phyloP scores from a whole-genome alignment of 176 grass and related monocot genomes.

The Carex kokanica region DNA sequence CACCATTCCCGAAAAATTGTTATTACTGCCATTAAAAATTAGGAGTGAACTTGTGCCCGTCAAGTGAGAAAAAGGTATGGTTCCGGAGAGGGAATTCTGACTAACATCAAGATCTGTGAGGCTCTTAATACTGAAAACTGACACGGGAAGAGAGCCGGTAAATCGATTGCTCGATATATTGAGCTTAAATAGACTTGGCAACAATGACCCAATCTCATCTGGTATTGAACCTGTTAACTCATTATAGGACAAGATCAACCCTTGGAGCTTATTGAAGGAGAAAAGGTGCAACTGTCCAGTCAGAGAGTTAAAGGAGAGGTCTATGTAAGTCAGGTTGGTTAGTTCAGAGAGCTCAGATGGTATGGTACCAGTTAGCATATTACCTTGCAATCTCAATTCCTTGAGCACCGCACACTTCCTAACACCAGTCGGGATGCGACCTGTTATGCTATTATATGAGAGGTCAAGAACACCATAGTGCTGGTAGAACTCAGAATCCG shows the following conservation, averaged over 20 bases:
- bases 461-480: constrained; percentile 92
- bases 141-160: constrained; percentile 56
- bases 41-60: constrained; percentile 54
- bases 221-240: constrained; percentile 67
- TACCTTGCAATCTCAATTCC: constrained; percentile 71
- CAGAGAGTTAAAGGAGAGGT: constrained; percentile 71
- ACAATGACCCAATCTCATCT: constrained; percentile 43
- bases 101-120: constrained; percentile 71
- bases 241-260: constrained; percentile 80
- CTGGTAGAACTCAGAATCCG: constrained; percentile 89
- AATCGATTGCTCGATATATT: constrained; percentile 76
- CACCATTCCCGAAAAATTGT: constrained; percentile 63
- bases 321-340: constrained; percentile 59
- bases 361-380: constrained; percentile 71
- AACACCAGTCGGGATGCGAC: constrained; percentile 63
- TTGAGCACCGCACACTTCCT: constrained; percentile 59
- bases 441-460: constrained; percentile 64
- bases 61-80: constrained; percentile 45
- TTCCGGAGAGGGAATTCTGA: constrained; percentile 68
- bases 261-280: constrained; percentile 60
- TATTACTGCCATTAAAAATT: constrained; percentile 78
- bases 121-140: constrained; percentile 49
- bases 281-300: constrained; percentile 54
- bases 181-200: constrained; percentile 66
- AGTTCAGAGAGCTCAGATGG: constrained; percentile 67